A percentile compares a stretch with the other conserved stretches of the same genome.
phyloP scores from a whole-genome alignment of 75 land plant species.

The Pinus taeda region DNA sequence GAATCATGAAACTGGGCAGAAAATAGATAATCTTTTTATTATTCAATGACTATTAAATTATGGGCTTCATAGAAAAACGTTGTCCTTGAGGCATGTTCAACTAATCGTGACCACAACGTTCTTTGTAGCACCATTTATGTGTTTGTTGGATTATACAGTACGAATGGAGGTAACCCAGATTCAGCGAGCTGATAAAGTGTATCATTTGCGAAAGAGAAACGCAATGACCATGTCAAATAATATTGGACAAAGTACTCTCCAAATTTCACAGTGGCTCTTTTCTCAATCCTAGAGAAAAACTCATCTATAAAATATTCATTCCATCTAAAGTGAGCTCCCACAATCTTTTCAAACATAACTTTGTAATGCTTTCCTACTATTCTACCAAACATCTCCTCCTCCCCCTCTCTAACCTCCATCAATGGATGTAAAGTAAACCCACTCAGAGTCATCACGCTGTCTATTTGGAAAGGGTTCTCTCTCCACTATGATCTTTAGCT shows the following conservation, averaged over 20 bases:
- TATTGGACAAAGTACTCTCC: neutral
- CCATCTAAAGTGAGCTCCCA: neutral
- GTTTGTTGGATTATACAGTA: too few relatives aligned
- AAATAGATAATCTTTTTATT: too few relatives aligned
- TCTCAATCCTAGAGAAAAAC: neutral
- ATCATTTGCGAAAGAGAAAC: neutral
- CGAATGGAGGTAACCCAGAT: too few relatives aligned
- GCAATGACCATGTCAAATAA: neutral
- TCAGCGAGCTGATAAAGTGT: too few relatives aligned
- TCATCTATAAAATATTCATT: neutral
- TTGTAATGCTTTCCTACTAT: neutral
- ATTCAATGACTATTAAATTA: too few relatives aligned
- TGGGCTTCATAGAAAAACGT: too few relatives aligned
- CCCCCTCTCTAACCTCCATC: neutral
- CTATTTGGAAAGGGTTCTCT: neutral
- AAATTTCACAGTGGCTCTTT: neutral
- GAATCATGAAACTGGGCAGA: too few relatives aligned
- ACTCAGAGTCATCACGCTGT: neutral
- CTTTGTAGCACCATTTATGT: too few relatives aligned
- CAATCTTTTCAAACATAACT: neutral
- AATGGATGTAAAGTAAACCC: neutral
- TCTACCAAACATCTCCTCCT: neutral
- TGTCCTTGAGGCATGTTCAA: too few relatives aligned
- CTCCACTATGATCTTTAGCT: neutral
- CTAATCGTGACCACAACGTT: too few relatives aligned